These are phyloP conservation scores for Phoenix dactylifera DNA, from an alignment of 176 grass and related monocot species.

Conservation along the genomic window DNA sequence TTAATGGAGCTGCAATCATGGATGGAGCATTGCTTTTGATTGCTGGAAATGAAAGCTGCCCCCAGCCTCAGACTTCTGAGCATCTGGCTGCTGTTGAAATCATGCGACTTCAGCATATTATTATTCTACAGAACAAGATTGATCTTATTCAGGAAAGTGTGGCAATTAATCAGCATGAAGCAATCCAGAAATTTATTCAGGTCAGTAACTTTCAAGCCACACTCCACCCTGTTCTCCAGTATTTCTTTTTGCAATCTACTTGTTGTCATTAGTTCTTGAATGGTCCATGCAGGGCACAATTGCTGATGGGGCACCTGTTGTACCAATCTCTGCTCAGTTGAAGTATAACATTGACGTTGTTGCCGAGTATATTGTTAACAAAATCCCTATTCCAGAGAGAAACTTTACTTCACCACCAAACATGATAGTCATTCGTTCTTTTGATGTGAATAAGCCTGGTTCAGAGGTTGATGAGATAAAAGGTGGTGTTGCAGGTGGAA, in stretches of 20 bases:
- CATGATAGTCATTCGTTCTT: slow-evolving; percentile 97
- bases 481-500: slow-evolving; percentile 87
- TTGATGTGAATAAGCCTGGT: slow-evolving; percentile 92
- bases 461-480: slow-evolving; percentile 91
- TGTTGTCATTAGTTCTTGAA: no score
- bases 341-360: slow-evolving; percentile 95
- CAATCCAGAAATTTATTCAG: slow-evolving; percentile 96
- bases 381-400: slow-evolving; percentile 74
- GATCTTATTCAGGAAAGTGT: slow-evolving; percentile 98
- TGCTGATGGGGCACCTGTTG: slow-evolving; percentile 87
- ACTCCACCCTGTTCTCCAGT: no score
- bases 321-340: slow-evolving; percentile 86
- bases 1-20: slow-evolving; percentile 99
- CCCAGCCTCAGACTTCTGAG: slow-evolving; percentile 90
- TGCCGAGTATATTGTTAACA: slow-evolving; percentile 88
- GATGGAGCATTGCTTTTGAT: slow-evolving; percentile 90
- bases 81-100: slow-evolving; percentile 95
- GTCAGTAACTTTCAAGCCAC: slow-evolving; percentile 12
- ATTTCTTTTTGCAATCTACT: no score
- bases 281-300: slow-evolving; percentile 58
- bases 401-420: slow-evolving; percentile 79
- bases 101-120: slow-evolving; percentile 92
- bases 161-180: slow-evolving; percentile 85
- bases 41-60: slow-evolving; percentile 91
- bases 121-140: slow-evolving; percentile 97